Evolutionary conservation across 2,329 filamentous ascomycete species (phyloP).

Genomic region (Aspergillus novoparasiticus): DNA sequence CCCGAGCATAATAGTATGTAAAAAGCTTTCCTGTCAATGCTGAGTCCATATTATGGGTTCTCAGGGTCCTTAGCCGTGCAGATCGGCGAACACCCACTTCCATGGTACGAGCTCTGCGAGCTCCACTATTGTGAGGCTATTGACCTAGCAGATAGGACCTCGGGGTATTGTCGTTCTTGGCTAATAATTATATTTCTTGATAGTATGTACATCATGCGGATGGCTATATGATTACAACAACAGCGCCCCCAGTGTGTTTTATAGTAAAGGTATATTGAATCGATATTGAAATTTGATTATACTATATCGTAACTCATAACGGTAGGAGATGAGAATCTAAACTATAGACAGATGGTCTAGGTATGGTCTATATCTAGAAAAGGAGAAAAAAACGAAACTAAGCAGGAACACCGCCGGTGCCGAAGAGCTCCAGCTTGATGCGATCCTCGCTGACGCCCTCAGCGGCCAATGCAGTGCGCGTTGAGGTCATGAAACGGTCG

Average conservation of each 20-base stretch:
- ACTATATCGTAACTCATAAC: background rate
- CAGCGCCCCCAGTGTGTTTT: too few relatives aligned
- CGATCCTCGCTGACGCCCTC: constrained; percentile 61
- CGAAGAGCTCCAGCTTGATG: constrained; percentile 69
- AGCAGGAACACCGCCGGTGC: constrained; percentile 51
- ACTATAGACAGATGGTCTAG: background rate
- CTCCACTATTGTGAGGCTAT: background rate
- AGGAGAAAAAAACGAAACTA: background rate
- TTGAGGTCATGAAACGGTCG: constrained; percentile 67
- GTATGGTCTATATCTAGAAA: background rate
- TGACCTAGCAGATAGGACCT: too few relatives aligned
- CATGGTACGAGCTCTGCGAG: background rate
- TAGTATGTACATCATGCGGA: too few relatives aligned
- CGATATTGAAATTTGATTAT: background rate
- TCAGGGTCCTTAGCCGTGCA: too few relatives aligned
- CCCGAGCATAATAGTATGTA: background rate
- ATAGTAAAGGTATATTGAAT: background rate
- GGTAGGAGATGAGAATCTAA: background rate
- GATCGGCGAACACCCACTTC: background rate
- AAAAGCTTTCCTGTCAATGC: background rate
- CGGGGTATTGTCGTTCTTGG: too few relatives aligned
- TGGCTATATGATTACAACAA: too few relatives aligned
- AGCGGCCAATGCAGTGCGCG: constrained; percentile 55
- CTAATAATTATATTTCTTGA: too few relatives aligned
- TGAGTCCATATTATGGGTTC: too few relatives aligned